Evolutionary conservation across 306 rosid genomes (phyloP).

Genomic region (Corylus heterophylla): DNA sequence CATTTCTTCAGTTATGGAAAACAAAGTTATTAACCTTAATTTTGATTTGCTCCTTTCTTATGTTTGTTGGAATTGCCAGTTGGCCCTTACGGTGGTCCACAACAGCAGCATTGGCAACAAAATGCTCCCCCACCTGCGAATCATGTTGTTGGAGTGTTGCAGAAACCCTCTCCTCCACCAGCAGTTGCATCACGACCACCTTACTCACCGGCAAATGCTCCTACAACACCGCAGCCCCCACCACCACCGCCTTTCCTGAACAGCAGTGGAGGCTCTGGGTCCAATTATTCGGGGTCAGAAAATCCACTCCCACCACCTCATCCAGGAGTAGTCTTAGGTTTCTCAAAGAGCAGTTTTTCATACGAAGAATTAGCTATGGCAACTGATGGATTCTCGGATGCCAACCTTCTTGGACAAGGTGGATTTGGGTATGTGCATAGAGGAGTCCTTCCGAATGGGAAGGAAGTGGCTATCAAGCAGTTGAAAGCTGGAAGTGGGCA

Average conservation of each 20-base stretch:
- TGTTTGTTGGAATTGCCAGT: conserved; percentile 44
- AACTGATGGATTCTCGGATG: conserved; percentile 93
- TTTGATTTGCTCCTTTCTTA: conserved; percentile 4
- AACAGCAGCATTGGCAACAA: conserved; percentile 55
- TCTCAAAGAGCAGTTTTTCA: conserved; percentile 70
- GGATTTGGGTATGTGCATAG: conserved; percentile 96
- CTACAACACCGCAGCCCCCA: not conserved
- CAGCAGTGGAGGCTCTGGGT: conserved; percentile 91
- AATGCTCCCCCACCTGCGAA: conserved; percentile 69
- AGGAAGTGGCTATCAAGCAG: conserved; percentile 94
- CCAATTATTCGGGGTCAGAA: conserved; percentile 82
- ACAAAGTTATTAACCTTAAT: not conserved
- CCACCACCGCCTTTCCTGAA: conserved; percentile 50
- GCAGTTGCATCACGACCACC: conserved; percentile 63
- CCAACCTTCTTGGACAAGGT: conserved; percentile 94
- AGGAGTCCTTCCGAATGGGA: conserved; percentile 89
- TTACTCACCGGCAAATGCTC: conserved; percentile 25
- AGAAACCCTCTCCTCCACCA: conserved; percentile 64
- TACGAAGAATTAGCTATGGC: conserved; percentile 89
- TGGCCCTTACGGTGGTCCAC: conserved; percentile 61
- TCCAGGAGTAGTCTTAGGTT: conserved; percentile 61
- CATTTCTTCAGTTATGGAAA: not conserved
- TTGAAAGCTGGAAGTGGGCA: conserved; percentile 96
- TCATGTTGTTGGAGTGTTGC: conserved; percentile 38
- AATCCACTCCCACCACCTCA: conserved; percentile 65